Percentiles rank a stretch among this genome's conserved stretches.
phyloP scores from a whole-genome alignment of 257 asterid species.

The Plantago major region DNA sequence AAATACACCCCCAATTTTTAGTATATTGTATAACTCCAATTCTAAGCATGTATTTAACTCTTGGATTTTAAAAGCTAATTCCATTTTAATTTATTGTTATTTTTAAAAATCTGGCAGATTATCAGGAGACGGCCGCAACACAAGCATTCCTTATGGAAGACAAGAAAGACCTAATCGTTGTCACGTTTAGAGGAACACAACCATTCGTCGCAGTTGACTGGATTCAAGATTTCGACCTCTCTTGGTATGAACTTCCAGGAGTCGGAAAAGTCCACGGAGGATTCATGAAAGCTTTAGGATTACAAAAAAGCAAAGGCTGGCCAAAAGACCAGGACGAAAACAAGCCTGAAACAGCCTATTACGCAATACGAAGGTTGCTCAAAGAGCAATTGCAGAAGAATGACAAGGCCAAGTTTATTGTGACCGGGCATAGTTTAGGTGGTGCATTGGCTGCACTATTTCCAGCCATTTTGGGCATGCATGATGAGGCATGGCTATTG shows the following conservation, averaged over 20 bases:
- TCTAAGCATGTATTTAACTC: background rate
- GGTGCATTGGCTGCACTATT: constrained; percentile 44
- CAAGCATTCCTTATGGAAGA: constrained; percentile 36
- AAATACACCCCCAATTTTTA: background rate
- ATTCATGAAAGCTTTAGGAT: constrained; percentile 45
- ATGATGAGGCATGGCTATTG: constrained; percentile 34
- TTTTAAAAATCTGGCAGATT: constrained; percentile 18
- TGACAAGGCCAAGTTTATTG: constrained; percentile 25
- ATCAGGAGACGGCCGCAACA: constrained; percentile 32
- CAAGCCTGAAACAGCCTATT: constrained; percentile 28
- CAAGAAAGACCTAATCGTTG: constrained; percentile 20
- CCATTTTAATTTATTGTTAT: background rate
- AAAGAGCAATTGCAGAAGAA: no score
- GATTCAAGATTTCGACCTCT: constrained; percentile 38
- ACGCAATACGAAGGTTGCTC: constrained; percentile 17
- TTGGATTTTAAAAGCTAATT: background rate
- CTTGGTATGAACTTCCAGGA: constrained; percentile 36
- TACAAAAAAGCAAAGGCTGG: constrained; percentile 38
- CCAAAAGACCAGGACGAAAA: constrained; percentile 19
- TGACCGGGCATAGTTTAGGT: constrained; percentile 58
- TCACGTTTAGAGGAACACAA: constrained; percentile 41
- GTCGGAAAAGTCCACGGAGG: constrained; percentile 47
- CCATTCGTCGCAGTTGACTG: constrained; percentile 37
- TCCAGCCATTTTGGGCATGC: constrained; percentile 29
- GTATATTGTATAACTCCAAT: background rate